Base-by-base conservation (phyloP, 2,329 filamentous ascomycete genomes). In the Trichoderma asperellum region DNA sequence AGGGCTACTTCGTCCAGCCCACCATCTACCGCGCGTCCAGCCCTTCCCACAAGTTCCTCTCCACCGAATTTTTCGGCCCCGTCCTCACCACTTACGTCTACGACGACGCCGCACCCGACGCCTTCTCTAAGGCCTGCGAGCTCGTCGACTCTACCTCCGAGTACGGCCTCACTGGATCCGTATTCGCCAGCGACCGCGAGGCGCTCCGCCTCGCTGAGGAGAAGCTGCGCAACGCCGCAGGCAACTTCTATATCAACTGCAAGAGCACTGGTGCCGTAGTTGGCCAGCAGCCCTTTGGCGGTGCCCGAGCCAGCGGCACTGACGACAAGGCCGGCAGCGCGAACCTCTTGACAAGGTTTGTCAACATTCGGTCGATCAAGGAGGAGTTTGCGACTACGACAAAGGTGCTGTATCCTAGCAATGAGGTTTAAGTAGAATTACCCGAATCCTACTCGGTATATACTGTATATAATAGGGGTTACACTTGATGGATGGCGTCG, bases 231-330 rank as follows among this genome's bases (percentile, higher is more conserved):
- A 89, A 94, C 77, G 83, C 90, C 0, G 92, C 92, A 0, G 92
- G 92, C 53, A 95, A 95, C 83, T 94, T 94, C 79, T 95, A 95
- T 82, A 85, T 95, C 81, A 95, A 94, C 83, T 92, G 90, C 83
- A 94, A 94, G 86, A 90, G 88, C 79, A 92, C 90, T 1, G 90
- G 89, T 49, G 89, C 90, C 18, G 89, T 92, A 29, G 89, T 92
- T 8, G 90, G 89, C 16, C 90, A 92, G 81, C 90, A 92, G 81
- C 87, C 90, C 4, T 92, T 92, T 77, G 90, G 90, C 27, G 90
- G 90, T 65, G 86, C 88, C 14, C 83, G 90, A 72, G 89, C 88
- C 7, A 90, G 87, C 71, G 90, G 90, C 32, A 92, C 90, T 27
- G 92, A 92, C 77, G 90, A 92, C 80, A 92, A 92, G 84, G 89